These are phyloP conservation scores for Xanthoconium purpureum DNA, from an alignment of 768 basidiomycete species.

Conservation along the genomic window DNA sequence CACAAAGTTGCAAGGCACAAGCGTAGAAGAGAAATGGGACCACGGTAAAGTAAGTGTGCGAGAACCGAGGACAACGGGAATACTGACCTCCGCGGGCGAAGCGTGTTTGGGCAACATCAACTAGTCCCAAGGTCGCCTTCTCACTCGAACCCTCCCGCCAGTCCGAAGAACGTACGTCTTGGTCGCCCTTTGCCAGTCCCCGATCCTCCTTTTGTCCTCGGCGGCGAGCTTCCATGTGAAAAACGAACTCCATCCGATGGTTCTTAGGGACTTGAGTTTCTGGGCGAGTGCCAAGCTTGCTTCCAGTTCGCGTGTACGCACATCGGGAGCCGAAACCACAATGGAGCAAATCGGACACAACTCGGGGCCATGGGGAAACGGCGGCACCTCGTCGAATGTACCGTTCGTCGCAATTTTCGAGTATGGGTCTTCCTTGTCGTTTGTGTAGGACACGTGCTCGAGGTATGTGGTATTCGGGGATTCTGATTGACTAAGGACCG, in stretches of 20 bases:
- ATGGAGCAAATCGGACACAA: slow-evolving; percentile 37
- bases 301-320: slow-evolving; percentile 44
- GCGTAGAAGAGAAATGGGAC: background rate
- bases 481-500: slow-evolving; percentile 26
- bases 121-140: slow-evolving; percentile 40
- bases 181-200: slow-evolving; percentile 31
- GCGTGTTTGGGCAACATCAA: background rate
- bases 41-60: background rate
- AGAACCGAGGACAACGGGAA: background rate
- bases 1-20: background rate
- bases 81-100: background rate
- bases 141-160: slow-evolving; percentile 41
- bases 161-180: slow-evolving; percentile 41
- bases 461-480: slow-evolving; percentile 1
- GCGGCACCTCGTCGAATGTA: slow-evolving; percentile 15
- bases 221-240: slow-evolving; percentile 27
- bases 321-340: slow-evolving; percentile 23
- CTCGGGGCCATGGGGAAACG: slow-evolving; percentile 33
- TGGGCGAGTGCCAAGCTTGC: slow-evolving; percentile 46
- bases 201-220: slow-evolving; percentile 17
- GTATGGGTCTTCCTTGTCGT: slow-evolving; percentile 15
- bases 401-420: background rate
- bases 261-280: slow-evolving; percentile 42
- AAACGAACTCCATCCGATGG: slow-evolving; percentile 53
- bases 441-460: slow-evolving; percentile 21